Percentiles rank a stretch among this genome's conserved stretches.
Evolutionary conservation across 345 rosid species (phyloP).

Genomic region (Cardamine chenopodiifolia): DNA sequence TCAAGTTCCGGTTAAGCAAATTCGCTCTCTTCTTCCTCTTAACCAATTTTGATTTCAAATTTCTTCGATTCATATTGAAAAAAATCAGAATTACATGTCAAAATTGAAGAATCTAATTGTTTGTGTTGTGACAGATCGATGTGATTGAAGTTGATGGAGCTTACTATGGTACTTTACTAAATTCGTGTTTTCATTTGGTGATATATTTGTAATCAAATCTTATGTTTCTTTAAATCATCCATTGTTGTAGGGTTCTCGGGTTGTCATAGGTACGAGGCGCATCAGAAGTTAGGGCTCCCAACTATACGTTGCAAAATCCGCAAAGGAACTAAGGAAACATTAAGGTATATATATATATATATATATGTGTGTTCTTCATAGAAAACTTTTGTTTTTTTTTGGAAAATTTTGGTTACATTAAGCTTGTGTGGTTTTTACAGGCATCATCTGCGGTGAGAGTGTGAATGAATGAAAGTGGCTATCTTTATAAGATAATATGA

Average conservation of each 20-base stretch:
- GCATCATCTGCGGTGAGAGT: constrained; percentile 81
- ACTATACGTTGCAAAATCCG: constrained; percentile 88
- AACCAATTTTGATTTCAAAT: not conserved
- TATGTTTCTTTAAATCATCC: not conserved
- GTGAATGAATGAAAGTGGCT: not conserved
- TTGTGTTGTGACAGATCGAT: constrained; percentile 65
- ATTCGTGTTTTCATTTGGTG: not conserved
- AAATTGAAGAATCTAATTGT: not conserved
- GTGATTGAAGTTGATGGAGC: constrained; percentile 93
- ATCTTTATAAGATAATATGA: too few species aligned
- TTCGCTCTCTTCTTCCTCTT: not conserved
- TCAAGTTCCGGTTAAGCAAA: constrained; percentile 73
- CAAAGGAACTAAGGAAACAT: constrained; percentile 84
- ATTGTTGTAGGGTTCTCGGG: constrained; percentile 75
- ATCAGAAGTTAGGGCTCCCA: constrained; percentile 82
- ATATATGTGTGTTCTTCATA: not conserved
- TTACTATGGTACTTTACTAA: constrained; percentile 61
- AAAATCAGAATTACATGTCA: not conserved
- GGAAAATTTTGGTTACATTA: not conserved
- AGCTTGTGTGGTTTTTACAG: constrained; percentile 46
- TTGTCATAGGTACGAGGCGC: constrained; percentile 91
- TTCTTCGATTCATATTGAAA: not conserved
- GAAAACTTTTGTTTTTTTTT: not conserved
- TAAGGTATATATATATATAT: constrained; percentile 48
- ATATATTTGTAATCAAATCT: not conserved